A percentile compares a stretch with the other conserved stretches of the same genome.
Conservation (phyloP, 305 asterid species). For the Fraxinus greggii region DNA sequence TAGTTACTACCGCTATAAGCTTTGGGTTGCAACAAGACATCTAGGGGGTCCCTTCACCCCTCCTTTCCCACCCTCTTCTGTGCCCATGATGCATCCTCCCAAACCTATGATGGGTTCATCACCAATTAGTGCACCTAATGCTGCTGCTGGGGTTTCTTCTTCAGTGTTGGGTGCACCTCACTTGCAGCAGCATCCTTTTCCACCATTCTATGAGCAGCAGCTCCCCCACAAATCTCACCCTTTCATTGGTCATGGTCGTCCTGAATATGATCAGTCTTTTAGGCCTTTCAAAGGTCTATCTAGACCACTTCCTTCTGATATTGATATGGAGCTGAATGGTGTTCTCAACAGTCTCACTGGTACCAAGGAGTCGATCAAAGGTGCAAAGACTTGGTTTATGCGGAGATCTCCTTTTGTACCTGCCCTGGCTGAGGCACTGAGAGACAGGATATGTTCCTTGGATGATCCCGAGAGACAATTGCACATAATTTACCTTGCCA, state of each 20-base stretch:
- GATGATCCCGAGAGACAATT: slow-evolving; percentile 93
- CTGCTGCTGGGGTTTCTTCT: slow-evolving; percentile 43
- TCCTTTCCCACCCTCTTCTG: slow-evolving; percentile 61
- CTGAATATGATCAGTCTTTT: slow-evolving; percentile 69
- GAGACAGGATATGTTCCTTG: slow-evolving; percentile 68
- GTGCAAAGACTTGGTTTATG: slow-evolving; percentile 98
- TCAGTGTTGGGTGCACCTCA: slow-evolving; percentile 49
- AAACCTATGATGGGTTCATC: slow-evolving; percentile 72
- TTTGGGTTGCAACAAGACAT: slow-evolving; percentile 67
- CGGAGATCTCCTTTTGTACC: slow-evolving; percentile 81
- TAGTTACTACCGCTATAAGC: slow-evolving; percentile 81
- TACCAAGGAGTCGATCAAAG: slow-evolving; percentile 91
- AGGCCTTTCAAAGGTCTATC: slow-evolving; percentile 67
- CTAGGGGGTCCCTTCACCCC: slow-evolving; percentile 62
- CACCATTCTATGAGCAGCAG: slow-evolving; percentile 70
- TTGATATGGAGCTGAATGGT: slow-evolving; percentile 81
- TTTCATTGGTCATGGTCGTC: slow-evolving; percentile 55
- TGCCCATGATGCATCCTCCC: slow-evolving; percentile 75
- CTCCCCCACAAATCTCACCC: slow-evolving; percentile 65
- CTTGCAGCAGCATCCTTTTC: slow-evolving; percentile 69
- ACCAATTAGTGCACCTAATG: slow-evolving; percentile 59
- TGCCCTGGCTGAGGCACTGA: slow-evolving; percentile 83
- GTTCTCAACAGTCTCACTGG: slow-evolving; percentile 81
- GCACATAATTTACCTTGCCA: slow-evolving; percentile 87
- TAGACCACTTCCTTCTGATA: slow-evolving; percentile 87